Evolutionary conservation across 305 asterid genomes (phyloP).

Genomic region (Monarda citriodora): DNA sequence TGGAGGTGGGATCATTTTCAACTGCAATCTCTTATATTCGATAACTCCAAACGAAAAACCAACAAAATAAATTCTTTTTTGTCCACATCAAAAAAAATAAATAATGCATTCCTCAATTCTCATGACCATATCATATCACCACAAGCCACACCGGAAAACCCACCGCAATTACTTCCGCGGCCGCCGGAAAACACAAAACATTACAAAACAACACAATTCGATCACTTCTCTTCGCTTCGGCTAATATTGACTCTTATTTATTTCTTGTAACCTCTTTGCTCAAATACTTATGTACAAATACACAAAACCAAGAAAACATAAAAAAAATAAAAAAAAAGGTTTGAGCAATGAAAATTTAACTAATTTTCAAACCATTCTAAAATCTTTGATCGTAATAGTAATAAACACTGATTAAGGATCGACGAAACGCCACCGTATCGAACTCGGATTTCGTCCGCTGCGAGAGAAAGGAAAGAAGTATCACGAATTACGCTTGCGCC

Average conservation of each 20-base stretch:
- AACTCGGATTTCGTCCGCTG: too few relatives aligned
- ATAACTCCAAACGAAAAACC: conserved; percentile 2
- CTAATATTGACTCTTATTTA: too few relatives aligned
- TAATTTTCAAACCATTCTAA: conserved; percentile 26
- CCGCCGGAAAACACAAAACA: neutral
- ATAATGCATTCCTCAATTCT: too few relatives aligned
- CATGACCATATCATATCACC: too few relatives aligned
- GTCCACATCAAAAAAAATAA: too few relatives aligned
- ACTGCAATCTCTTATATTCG: conserved; percentile 19
- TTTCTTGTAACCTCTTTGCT: conserved; percentile 8
- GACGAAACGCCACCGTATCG: neutral
- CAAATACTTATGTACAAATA: conserved; percentile 26
- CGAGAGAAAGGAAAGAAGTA: conserved; percentile 3
- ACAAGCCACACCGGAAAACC: too few relatives aligned
- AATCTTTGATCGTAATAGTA: neutral
- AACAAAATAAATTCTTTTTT: neutral
- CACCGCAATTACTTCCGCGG: too few relatives aligned
- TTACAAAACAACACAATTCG: too few relatives aligned
- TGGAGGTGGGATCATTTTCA: conserved; percentile 26
- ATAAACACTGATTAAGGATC: conserved; percentile 16
- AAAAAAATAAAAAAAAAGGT: neutral
- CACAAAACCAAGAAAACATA: conserved; percentile 9
- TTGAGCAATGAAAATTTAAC: conserved; percentile 16
- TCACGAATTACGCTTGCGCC: conserved; percentile 30
- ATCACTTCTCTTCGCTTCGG: too few relatives aligned